phyloP scores from a whole-genome alignment of 2,329 filamentous ascomycete genomes.

The Blumeria hordei region DNA sequence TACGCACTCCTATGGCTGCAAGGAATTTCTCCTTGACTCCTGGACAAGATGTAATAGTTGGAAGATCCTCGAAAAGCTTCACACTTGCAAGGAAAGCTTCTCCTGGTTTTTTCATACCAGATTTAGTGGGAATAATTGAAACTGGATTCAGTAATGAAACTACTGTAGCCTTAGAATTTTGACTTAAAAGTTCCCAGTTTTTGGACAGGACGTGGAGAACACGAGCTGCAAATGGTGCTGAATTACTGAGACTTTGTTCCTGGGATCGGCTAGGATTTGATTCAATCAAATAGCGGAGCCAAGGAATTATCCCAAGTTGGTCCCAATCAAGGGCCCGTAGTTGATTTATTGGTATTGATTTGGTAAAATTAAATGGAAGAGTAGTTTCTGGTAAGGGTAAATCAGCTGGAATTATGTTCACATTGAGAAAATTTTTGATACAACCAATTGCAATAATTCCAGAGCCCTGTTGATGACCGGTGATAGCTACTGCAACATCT shows the following conservation, averaged over 20 bases:
- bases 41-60: constrained; percentile 50
- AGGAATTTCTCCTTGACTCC: constrained; percentile 82
- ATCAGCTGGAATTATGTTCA: constrained; percentile 56
- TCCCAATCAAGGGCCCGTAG: constrained; percentile 69
- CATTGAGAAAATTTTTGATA: constrained; percentile 51
- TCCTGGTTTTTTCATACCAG: constrained; percentile 63
- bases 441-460: constrained; percentile 56
- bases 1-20: constrained; percentile 61
- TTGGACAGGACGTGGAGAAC: constrained; percentile 66
- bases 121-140: constrained; percentile 68
- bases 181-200: constrained; percentile 62
- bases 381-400: constrained; percentile 62
- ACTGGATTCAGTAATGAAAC: constrained; percentile 37
- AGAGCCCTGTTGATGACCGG: constrained; percentile 31
- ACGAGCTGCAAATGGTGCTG: constrained; percentile 49
- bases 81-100: constrained; percentile 90
- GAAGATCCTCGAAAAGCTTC: constrained; percentile 81
- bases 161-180: constrained; percentile 39
- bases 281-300: constrained; percentile 62
- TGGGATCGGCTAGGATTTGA: constrained; percentile 31
- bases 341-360: constrained; percentile 37
- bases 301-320: constrained; percentile 61
- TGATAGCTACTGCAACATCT: constrained; percentile 53
- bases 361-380: constrained; percentile 66
- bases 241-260: constrained; percentile 46